A percentile compares a stretch with the other conserved stretches of the same genome.
Conservation (phyloP, 2,329 filamentous ascomycete genomes). For the Colletotrichum tropicale region DNA sequence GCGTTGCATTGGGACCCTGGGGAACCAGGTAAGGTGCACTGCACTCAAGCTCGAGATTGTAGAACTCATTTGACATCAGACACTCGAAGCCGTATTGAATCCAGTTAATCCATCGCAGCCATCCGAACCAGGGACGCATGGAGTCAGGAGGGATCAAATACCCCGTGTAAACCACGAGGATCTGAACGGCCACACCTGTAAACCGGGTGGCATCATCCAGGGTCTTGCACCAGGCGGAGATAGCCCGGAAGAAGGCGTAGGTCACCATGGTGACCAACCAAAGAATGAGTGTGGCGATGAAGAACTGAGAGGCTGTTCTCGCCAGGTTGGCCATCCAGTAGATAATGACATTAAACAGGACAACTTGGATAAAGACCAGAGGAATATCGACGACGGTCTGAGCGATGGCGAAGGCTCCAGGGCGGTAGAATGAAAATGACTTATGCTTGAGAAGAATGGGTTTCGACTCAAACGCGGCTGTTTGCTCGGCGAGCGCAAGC, state of each 20-base stretch:
- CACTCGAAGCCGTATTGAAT: constrained; percentile 68
- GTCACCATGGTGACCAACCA: constrained; percentile 59
- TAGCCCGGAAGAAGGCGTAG: constrained; percentile 56
- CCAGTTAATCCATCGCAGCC: constrained; percentile 62
- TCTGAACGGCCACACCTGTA: constrained; percentile 30
- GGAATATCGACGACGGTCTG: constrained; percentile 50
- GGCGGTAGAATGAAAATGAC: constrained; percentile 71
- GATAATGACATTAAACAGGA: constrained; percentile 63
- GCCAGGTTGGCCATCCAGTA: constrained; percentile 65
- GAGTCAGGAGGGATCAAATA: constrained; percentile 58
- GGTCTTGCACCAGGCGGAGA: constrained; percentile 52
- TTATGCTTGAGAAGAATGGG: constrained; percentile 75
- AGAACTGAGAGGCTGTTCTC: constrained; percentile 64
- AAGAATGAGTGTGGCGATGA: constrained; percentile 61
- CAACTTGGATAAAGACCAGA: constrained; percentile 60
- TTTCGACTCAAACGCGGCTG: constrained; percentile 63
- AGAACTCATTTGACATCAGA: constrained; percentile 69
- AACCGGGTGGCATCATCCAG: constrained; percentile 46
- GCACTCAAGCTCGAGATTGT: constrained; percentile 58
- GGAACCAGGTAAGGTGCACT: constrained; percentile 60
- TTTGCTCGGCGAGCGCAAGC: constrained; percentile 64
- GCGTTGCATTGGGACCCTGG: constrained; percentile 44
- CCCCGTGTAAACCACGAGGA: constrained; percentile 31
- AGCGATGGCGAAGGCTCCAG: constrained; percentile 57
- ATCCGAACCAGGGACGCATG: constrained; percentile 50